Evolutionary conservation across 257 asterid genomes (phyloP).

Genomic region (Lycium barbarum): DNA sequence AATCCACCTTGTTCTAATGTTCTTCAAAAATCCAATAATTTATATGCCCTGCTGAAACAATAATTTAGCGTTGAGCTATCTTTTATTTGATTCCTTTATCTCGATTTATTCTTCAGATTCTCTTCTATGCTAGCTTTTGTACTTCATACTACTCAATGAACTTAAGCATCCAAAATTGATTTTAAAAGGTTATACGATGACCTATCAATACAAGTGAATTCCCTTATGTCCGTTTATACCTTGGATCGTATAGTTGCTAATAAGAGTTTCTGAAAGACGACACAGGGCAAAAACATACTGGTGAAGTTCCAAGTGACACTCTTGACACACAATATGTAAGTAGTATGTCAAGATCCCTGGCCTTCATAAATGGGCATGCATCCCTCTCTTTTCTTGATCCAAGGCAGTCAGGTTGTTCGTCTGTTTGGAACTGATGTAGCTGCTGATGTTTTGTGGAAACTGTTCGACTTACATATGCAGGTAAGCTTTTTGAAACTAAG

Average conservation of each 20-base stretch:
- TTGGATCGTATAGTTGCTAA: background rate
- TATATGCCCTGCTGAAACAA: background rate
- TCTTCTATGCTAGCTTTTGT: background rate
- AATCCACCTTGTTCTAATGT: background rate
- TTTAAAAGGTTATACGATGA: too few relatives aligned
- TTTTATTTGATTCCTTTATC: background rate
- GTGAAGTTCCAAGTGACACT: too few relatives aligned
- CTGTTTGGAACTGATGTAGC: too few relatives aligned
- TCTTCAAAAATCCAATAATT: background rate
- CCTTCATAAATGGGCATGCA: too few relatives aligned
- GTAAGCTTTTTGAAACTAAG: too few relatives aligned
- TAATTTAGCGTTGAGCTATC: background rate
- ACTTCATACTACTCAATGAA: background rate
- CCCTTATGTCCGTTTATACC: background rate
- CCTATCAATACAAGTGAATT: background rate
- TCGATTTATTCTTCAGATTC: background rate
- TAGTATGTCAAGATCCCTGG: too few relatives aligned
- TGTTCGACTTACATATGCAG: too few relatives aligned
- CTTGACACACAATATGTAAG: too few relatives aligned
- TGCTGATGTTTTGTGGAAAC: constrained; percentile 1
- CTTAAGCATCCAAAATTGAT: background rate
- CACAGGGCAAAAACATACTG: background rate
- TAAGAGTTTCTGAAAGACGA: background rate
- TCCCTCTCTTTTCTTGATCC: too few relatives aligned
- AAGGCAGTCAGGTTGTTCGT: too few relatives aligned